Evolutionary conservation across 2,329 filamentous ascomycete species (phyloP).

Genomic region (Aspergillus sp.): DNA sequence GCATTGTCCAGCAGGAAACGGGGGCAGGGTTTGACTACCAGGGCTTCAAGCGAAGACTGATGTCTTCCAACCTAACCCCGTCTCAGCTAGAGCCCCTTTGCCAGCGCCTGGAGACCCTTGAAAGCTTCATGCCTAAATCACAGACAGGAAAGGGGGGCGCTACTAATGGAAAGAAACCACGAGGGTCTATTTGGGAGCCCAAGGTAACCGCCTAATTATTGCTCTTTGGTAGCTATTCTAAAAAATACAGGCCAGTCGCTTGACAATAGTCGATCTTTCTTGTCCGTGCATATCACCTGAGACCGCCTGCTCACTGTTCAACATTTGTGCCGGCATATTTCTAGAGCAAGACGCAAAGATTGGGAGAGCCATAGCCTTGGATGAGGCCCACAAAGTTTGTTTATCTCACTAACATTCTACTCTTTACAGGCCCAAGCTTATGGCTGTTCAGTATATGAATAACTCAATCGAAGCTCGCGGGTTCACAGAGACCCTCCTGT

Average conservation of each 20-base stretch:
- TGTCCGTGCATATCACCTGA: slow-evolving; percentile 22
- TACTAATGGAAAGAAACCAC: background rate
- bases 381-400: slow-evolving; percentile 26
- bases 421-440: background rate
- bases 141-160: background rate
- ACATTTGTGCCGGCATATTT: slow-evolving; percentile 22
- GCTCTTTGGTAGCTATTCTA: background rate
- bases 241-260: slow-evolving; percentile 6
- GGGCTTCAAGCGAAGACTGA: slow-evolving; percentile 41
- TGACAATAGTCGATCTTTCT: slow-evolving; percentile 23
- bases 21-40: slow-evolving; percentile 53
- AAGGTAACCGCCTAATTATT: slow-evolving; percentile 6
- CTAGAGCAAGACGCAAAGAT: slow-evolving; percentile 16
- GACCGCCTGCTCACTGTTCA: slow-evolving; percentile 23
- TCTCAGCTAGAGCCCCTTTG: slow-evolving; percentile 18
- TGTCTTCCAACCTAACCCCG: slow-evolving; percentile 3
- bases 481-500: slow-evolving; percentile 60
- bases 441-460: slow-evolving; percentile 19
- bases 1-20: slow-evolving; percentile 3
- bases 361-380: slow-evolving; percentile 19
- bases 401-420: background rate
- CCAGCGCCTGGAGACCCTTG: slow-evolving; percentile 19
- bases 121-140: slow-evolving; percentile 21
- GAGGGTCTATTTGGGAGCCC: slow-evolving; percentile 13
- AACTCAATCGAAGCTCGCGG: slow-evolving; percentile 9